Base-by-base conservation (phyloP, 2,329 filamentous ascomycete genomes). In the Talaromyces marneffei region DNA sequence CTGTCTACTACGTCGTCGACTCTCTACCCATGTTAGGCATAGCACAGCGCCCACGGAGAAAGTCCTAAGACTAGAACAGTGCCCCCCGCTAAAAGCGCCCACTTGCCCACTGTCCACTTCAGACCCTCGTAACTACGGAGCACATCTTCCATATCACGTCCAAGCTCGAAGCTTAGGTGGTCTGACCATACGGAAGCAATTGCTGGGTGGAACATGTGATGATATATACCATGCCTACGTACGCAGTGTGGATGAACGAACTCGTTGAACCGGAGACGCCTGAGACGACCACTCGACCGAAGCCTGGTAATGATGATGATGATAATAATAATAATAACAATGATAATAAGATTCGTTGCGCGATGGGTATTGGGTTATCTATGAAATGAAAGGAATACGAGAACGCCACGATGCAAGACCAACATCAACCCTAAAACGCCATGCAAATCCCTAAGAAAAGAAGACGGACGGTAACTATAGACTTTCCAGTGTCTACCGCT, bases 391-490 rank as follows among this genome's bases (percentile, higher is more conserved):
- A 27, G 35, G 9, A 55, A 35, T 33, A 53, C 20, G 54, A 3
- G 12, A 59, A 62, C 60, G 40, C 60, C 60, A 33, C 9, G 29
- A 62, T 62, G 57, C 61, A 62, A 37, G 12, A 40, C 16, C 52
- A 39, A 16, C 27, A 20, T 37, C 12, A 16, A n/a, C 14, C 44
- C 37, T 27, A 12, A 27, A 60, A 59, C 57, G 52, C 61, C 50
- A 23, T 42, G 27, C 50, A 20, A 55, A 53, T 18, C 29, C n/a
- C 12, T 20, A 18, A 39, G 7, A 23, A 12, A 18, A 31, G 35
- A 7, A 12, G 12, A 20, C 20, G 14, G 3, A 8, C 16, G 9
- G 6, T 29, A n/a, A n/a, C n/a, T n/a, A n/a, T n/a, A n/a, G n/a
- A n/a, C n/a, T n/a, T n/a, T n/a, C n/a, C n/a, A n/a, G n/a, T 23